Base-by-base conservation (phyloP, 257 asterid species). In the Mitragyna speciosa region DNA sequence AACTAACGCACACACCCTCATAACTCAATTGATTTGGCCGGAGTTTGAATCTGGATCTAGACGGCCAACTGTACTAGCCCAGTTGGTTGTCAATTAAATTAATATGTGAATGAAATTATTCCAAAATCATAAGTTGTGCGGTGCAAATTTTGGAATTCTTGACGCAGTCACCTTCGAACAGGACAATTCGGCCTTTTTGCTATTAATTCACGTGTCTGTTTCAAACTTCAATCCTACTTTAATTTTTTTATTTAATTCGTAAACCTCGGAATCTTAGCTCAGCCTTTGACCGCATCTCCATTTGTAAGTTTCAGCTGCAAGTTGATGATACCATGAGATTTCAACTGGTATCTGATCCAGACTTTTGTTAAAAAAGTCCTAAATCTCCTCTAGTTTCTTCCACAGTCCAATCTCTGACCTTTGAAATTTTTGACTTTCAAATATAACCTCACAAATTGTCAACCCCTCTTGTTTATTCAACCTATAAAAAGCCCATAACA, bases 401-500 rank as follows among this genome's bases (percentile, higher is more conserved):
- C 26, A 33, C 16, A 10, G 8, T 72, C 33, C 14, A 8, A 73
- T 8, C 22, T 82, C 28, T 76, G 87, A 83, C 87, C 79, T 63
- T 83, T 56, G 84, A 83, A 80, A 76, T 0, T 83, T 30, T 80
- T 76, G 73, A 80, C 84, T 71, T 76, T 43, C 0, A 41, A 7
- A n/a, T 4, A 26, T 26, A 20, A 24, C 22, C 66, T 19, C 19
- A 41, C 3, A 17, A 12, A 24, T 17, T 56, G 75, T 76, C 79
- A 69, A 63, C 71, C 26, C 59, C 67, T 24, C 81, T 8, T n/a
- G 6, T 58, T 64, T 77, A 84, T 83, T 90, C 93, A 93, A 91
- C 97, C 77, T 90, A 87, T 90, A 91, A 67, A 91, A 78, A 14
- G 5, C 33, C 19, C 22, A 31, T 24, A 28, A 12, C 36, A 52